phyloP scores from a whole-genome alignment of 352 stramenopile genomes.

The Pythium angustatum region DNA sequence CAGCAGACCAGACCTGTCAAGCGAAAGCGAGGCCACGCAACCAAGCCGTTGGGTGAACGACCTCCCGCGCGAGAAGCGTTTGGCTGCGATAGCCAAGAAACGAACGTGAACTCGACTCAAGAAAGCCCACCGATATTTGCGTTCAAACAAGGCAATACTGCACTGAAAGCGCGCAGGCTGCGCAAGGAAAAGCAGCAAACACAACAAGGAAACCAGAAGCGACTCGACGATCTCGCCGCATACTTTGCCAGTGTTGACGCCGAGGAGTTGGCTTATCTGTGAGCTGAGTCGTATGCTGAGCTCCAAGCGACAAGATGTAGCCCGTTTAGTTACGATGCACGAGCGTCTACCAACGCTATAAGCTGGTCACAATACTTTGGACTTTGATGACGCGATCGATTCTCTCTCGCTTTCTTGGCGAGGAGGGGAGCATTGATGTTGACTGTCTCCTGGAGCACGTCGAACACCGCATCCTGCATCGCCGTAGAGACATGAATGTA shows the following conservation, averaged over 20 bases:
- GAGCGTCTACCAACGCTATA: conserved; percentile 39
- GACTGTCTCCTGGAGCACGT: conserved; percentile 69
- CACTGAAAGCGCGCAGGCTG: conserved; percentile 39
- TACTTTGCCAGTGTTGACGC: conserved; percentile 68
- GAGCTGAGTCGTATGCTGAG: too few species aligned
- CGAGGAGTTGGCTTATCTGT: conserved; percentile 51
- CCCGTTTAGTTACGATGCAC: conserved; percentile 21
- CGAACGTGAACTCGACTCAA: conserved; percentile 21
- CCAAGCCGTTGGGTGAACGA: background rate
- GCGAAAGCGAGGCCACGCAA: background rate
- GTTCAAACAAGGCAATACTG: conserved; percentile 47
- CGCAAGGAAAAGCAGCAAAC: conserved; percentile 30
- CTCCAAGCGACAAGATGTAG: too few species aligned
- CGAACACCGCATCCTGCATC: conserved; percentile 59
- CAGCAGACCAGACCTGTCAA: background rate
- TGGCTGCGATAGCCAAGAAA: background rate
- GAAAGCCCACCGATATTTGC: conserved; percentile 58
- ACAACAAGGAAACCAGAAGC: conserved; percentile 48
- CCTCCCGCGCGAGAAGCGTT: background rate
- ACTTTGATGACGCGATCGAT: conserved; percentile 68
- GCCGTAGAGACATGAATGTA: background rate
- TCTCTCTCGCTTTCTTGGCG: conserved; percentile 76
- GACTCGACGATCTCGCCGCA: conserved; percentile 52
- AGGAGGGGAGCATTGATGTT: conserved; percentile 56
- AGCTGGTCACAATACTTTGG: conserved; percentile 76